Evolutionary conservation across 129 eudicot genomes (phyloP), one percentile per base, ranked within the genome.

Genomic region (Flaveria brownii): DNA sequence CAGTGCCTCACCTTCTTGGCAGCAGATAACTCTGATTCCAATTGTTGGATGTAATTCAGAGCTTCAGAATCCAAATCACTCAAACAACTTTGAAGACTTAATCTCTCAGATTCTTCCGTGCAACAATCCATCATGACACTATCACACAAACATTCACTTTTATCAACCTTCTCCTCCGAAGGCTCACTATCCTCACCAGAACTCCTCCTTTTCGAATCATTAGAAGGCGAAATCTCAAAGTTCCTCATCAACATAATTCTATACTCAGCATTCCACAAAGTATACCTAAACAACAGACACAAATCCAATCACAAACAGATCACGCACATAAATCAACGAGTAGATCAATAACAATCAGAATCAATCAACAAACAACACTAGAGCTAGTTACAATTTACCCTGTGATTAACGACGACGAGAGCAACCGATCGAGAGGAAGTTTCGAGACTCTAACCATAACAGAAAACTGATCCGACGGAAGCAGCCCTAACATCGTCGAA

Each of bases 251-350:
- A 70, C 23, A 91, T 88, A n/a, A 90, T 82, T 71, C 97, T 77
- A 70, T 90, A 93, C 85, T 93, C 98, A 2, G 93, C 96, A 84
- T 90, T 93, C 97, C 98, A 93, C 75, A 88, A 65, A 14, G 97
- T 93, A 78, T 93, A 93, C 88, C 97, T 93, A 69, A 67, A 28
- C 72, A 78, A 28, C 16, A 23, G 23, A 4, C 17, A 13, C 13
- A 42, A 61, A 12, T 61, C 65, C 65, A 23, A 59, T 59, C 65
- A 22, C 23, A 17, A 59, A 59, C 33, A 20, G 9, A 61, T 61
- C 41, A 61, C 28, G 41, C 67, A 26, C 42, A 13, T 26, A 62
- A 28, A 62, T 62, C 68, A 14, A 26, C 14, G 10, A 62, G 9
- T 15, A 62, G 66, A 60, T 60, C 67, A 28, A 14, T 43, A 63